Base-by-base conservation (phyloP, 495 filamentous ascomycete genomes). In the Annulohypoxylon stygium region DNA sequence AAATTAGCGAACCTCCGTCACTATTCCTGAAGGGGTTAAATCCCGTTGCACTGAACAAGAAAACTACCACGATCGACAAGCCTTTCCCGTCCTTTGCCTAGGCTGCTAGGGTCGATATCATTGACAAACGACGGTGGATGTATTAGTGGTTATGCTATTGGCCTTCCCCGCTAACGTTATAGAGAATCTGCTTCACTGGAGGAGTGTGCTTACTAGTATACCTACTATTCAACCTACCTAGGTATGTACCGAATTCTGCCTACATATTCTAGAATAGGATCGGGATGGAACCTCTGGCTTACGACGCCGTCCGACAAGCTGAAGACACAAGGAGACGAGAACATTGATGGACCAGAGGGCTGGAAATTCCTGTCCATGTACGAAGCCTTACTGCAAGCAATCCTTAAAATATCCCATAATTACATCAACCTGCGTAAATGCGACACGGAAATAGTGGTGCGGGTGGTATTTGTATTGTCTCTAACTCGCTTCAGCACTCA, bases 11-110 rank as follows among this genome's bases (percentile, higher is more conserved):
- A 65, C 66, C 67, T 66, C 67, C 66, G 59, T 39, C 10, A 36
- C 76, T 75, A 78, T 70, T 26, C 70, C 78, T 66, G 51, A 76
- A 78, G 25, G 50, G 65, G 71, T 65, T 67, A 71, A 60, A 67
- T 73, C 70, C 66, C 75, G 71, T 74, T 71, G 76, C 78, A 67
- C 69, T 74, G 61, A 65, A 61, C 65, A 70, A 68, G 70, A 75
- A 41, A 60, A 61, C 55, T 65, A 43, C 50, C 65, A 70, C 67
- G 69, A 76, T 77, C 76, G 69, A 71, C 72, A 65, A n/a, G 53
- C 64, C 23, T 67, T 45, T 67, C 58, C 71, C 58, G 65, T 60
- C 45, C 37, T 58, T 57, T 67, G 33, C 16, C 30, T 62, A 47
- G 57, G 43, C 23, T 18, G 54, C 43, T 50, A 71, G 55, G 63